Base-by-base conservation (phyloP, 2,329 filamentous ascomycete species). In the Curvularia eragrostidis region DNA sequence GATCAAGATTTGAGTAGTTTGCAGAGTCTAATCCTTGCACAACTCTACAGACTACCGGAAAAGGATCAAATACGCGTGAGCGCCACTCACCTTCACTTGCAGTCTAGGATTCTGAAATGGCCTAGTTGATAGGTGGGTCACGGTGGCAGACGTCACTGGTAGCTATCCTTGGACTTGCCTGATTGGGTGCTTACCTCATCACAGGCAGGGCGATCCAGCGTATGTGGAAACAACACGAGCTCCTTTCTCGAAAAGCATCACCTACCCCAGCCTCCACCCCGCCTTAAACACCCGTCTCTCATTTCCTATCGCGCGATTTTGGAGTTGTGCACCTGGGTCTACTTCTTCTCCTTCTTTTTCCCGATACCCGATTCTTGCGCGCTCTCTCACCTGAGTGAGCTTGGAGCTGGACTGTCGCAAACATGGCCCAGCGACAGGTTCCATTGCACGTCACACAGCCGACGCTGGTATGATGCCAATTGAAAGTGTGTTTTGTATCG, bases 361-460 rank as follows among this genome's bases (percentile, higher is more conserved):
- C 67, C 66, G 62, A 73, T 75, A 76, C 69, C 72, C 69, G 60
- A 62, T 63, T 56, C 58, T 66, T 71, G 64, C 58, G 69, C 64
- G 68, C 63, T 63, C 61, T 62, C 68, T 71, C 70, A 67, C 67
- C 47, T 68, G 65, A 68, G 74, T 75, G 74, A 77, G 73, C 65
- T 75, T 64, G 72, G 71, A 76, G 71, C 73, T 74, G 65, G 56
- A 68, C 68, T 64, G 73, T 75, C 72, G 74, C 74, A 74, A 81
- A 72, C 75, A 83, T 83, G 87, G 85, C 87, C 78, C 86, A 88
- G 80, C 84, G 96, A 76, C 92, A 91, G 75, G 96, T 97, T 82
- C 93, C 92, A 84, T 96, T 97, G 69, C 68, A 73, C 63, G 74
- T 76, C 81, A 90, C 90, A 78, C 93, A 96, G 88, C 87, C 94